phyloP scores from a whole-genome alignment of 2,329 filamentous ascomycete species.

The Rhinocladiella similis region DNA sequence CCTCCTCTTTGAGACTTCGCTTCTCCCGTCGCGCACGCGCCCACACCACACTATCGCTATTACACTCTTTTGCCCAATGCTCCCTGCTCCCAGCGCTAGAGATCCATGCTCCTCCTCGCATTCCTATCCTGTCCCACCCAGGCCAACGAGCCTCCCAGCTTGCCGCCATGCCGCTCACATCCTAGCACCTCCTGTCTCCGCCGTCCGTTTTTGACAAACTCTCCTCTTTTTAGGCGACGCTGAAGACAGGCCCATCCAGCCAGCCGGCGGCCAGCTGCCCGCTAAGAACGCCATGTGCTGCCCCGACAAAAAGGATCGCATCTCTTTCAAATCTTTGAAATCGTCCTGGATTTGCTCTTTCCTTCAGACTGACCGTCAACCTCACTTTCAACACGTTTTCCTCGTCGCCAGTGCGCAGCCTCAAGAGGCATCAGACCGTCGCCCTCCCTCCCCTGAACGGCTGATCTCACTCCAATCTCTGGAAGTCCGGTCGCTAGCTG shows the following conservation, averaged over 20 bases:
- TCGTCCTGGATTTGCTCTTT: slow-evolving; percentile 20
- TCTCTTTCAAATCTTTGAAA: slow-evolving; percentile 28
- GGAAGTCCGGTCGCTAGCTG: neutral
- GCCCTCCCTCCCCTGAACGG: no score
- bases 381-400: neutral
- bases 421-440: neutral
- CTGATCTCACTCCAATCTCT: neutral
- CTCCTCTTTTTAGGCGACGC: slow-evolving; percentile 29
- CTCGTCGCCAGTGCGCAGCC: neutral
- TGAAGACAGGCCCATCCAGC: slow-evolving; percentile 36
- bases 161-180: slow-evolving; percentile 21
- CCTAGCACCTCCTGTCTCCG: slow-evolving; percentile 26
- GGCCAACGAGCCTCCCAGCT: slow-evolving; percentile 1
- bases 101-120: neutral
- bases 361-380: slow-evolving; percentile 19
- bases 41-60: neutral
- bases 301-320: slow-evolving; percentile 30
- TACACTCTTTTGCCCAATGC: neutral
- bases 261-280: slow-evolving; percentile 32
- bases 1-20: no score
- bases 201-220: slow-evolving; percentile 25
- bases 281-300: slow-evolving; percentile 32
- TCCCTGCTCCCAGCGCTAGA: neutral
- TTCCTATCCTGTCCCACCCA: slow-evolving; percentile 3
- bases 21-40: neutral